A percentile compares a stretch with the other conserved stretches of the same genome.
phyloP scores from a whole-genome alignment of 2,329 filamentous ascomycete genomes.

The Verticillium nonalfalfae region DNA sequence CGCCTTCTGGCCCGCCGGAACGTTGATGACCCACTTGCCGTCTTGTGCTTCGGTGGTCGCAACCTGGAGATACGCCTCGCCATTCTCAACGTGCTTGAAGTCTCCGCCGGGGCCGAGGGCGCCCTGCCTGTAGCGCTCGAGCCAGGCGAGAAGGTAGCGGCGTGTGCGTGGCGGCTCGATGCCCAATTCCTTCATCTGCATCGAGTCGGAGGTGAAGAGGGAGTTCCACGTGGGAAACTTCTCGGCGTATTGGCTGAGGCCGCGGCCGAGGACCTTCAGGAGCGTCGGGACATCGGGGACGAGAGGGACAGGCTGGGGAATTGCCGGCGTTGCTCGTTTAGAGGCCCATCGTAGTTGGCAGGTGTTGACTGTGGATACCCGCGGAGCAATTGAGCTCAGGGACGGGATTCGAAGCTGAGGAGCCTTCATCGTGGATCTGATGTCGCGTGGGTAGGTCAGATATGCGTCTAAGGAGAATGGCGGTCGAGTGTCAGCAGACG shows the following conservation, averaged over 20 bases:
- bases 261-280: constrained; percentile 84
- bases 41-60: constrained; percentile 33
- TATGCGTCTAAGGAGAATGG: background rate
- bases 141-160: constrained; percentile 81
- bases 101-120: constrained; percentile 79
- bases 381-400: constrained; percentile 9
- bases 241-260: constrained; percentile 70
- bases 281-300: constrained; percentile 82
- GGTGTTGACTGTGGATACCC: constrained; percentile 17
- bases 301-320: constrained; percentile 73
- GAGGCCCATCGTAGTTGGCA: constrained; percentile 24
- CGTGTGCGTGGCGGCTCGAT: constrained; percentile 79
- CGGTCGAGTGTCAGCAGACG: background rate
- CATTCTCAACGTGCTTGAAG: constrained; percentile 60
- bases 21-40: constrained; percentile 47
- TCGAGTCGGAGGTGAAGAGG: constrained; percentile 74
- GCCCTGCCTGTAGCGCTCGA: constrained; percentile 75
- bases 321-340: constrained; percentile 13
- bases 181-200: constrained; percentile 74
- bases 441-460: background rate
- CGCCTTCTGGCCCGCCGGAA: constrained; percentile 37
- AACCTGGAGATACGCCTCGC: constrained; percentile 44
- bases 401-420: constrained; percentile 6
- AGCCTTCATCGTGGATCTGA: constrained; percentile 10
- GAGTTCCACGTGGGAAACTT: constrained; percentile 91